Conservation (phyloP, 2,329 filamentous ascomycete genomes). For the Teratosphaeria viscida region DNA sequence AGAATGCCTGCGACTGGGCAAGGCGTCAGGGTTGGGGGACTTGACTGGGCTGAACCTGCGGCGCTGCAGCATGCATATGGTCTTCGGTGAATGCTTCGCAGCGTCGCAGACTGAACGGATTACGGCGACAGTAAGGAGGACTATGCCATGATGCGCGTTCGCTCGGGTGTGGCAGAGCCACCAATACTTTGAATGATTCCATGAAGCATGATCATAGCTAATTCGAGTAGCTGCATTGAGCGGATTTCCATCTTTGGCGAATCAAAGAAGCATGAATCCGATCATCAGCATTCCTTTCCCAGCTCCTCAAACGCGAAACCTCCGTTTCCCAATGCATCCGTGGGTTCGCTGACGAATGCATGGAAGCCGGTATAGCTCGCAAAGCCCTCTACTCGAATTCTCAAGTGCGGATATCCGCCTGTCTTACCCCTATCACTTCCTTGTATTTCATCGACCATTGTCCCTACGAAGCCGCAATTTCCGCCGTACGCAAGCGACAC, state of each 20-base stretch:
- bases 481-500: conserved; percentile 7
- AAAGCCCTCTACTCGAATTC: neutral
- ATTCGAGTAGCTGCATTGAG: neutral
- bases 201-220: neutral
- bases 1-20: neutral
- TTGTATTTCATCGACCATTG: neutral
- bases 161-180: neutral
- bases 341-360: neutral
- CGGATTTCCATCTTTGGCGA: neutral
- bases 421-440: neutral
- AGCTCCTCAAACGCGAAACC: neutral
- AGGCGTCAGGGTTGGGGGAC: neutral
- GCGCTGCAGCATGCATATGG: neutral
- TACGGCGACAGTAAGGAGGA: neutral
- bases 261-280: neutral
- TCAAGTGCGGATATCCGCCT: neutral
- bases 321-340: neutral
- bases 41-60: neutral
- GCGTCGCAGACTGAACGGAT: neutral
- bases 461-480: conserved; percentile 8
- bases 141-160: neutral
- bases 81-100: neutral
- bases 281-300: neutral
- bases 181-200: neutral
- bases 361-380: neutral